Base-by-base conservation (phyloP, 768 basidiomycete species). In the Amanita polypyramis region DNA sequence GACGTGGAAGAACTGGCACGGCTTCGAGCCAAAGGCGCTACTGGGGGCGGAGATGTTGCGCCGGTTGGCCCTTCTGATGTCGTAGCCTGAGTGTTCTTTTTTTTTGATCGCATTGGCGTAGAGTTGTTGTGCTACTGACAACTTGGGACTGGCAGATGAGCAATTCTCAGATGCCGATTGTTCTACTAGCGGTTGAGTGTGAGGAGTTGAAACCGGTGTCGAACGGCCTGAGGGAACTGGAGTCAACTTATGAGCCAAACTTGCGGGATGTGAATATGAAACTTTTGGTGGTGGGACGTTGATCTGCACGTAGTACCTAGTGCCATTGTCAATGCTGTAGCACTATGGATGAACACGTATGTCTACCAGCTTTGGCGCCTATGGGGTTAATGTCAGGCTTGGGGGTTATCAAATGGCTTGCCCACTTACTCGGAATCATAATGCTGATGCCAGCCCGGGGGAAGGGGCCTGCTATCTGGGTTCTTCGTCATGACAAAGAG, bases 91-190 rank as follows among this genome's bases (percentile, higher is more conserved):
- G n/a, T 10, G 20, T 32, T 50, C 23, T 49, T 55, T 43, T 53
- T n/a, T 58, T 45, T 50, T 56, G 21, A 59, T 43, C 3, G 70
- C 67, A 39, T 69, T 72, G 5, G 68, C 69, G 52, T 73, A 75
- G 21, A 75, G 55, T 42, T 65, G 66, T 40, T 72, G 73, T 19
- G 73, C 73, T 30, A 63, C 55, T 2, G 65, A 65, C 39, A 57
- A 50, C 11, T 58, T 62, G 9, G 43, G 51, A 41, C 34, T 12
- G 14, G 32, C 27, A 21, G 40, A 36, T 14, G 25, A 36, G 43
- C 20, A 41, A 25, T 15, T 30, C 30, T 17, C 36, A 37, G 51
- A 10, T 47, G 43, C 9, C 17, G 30, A 47, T n/a, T 32, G 21
- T 25, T 40, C 54, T 7, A 17, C 33, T 43, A 54, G 54, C 52